Evolutionary conservation across 257 asterid genomes (phyloP).

Genomic region (Solanum dulcamara): DNA sequence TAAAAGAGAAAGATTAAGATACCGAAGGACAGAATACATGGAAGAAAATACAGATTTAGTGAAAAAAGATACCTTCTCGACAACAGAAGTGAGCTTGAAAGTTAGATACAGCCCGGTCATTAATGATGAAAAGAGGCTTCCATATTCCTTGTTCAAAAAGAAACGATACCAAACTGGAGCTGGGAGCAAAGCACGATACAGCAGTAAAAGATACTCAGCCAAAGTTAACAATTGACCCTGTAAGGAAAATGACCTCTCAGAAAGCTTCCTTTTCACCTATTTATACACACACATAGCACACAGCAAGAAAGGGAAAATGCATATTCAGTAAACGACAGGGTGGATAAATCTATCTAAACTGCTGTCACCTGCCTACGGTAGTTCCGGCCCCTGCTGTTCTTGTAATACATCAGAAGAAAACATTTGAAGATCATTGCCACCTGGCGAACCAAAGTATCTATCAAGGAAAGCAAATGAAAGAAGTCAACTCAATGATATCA

Average conservation of each 20-base stretch:
- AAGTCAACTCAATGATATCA: conserved; percentile 1
- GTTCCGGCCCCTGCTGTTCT: conserved; percentile 61
- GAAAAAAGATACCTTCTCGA: conserved; percentile 63
- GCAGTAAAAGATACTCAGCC: conserved; percentile 64
- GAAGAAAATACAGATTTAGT: not conserved
- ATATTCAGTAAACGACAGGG: not conserved
- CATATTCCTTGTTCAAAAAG: conserved; percentile 86
- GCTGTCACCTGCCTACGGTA: conserved; percentile 65
- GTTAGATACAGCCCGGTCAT: conserved; percentile 82
- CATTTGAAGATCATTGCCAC: conserved; percentile 72
- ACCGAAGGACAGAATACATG: not conserved
- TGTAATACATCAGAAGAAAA: conserved; percentile 54
- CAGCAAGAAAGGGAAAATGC: not conserved
- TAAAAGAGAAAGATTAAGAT: not conserved
- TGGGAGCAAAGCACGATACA: conserved; percentile 82
- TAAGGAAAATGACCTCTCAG: not conserved
- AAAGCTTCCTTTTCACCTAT: not conserved
- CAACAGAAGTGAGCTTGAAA: conserved; percentile 84
- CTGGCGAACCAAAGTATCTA: conserved; percentile 80
- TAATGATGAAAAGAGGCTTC: conserved; percentile 82
- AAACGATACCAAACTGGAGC: conserved; percentile 94
- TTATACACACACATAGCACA: not conserved
- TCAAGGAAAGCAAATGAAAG: not conserved
- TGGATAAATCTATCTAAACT: not conserved
- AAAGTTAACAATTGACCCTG: conserved; percentile 87